Conservation (phyloP, 1,284 basidiomycete genomes). For the Puccinia triticina region DNA sequence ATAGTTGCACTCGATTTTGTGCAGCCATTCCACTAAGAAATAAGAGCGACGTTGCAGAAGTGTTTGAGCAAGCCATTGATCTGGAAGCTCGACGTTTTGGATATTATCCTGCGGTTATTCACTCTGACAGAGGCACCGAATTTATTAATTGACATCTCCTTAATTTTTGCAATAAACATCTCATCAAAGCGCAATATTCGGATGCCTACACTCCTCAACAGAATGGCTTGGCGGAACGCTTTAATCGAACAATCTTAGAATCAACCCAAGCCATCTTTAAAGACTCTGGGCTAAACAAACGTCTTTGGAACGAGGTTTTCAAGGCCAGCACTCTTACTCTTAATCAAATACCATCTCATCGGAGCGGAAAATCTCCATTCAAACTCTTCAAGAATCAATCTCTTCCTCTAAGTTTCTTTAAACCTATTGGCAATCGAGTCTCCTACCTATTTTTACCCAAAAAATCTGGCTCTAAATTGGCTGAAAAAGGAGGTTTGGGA, state of each 20-base stretch:
- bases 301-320: background rate
- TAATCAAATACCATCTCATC: constrained; percentile 1
- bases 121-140: constrained; percentile 21
- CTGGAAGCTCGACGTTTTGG: background rate
- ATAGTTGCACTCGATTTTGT: background rate
- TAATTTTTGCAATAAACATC: background rate
- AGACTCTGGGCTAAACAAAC: background rate
- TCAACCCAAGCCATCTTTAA: background rate
- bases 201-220: constrained; percentile 32
- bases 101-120: background rate
- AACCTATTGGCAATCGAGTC: constrained; percentile 32
- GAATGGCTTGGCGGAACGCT: background rate
- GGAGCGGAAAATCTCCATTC: background rate
- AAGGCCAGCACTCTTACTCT: background rate
- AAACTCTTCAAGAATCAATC: background rate
- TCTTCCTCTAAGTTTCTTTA: background rate
- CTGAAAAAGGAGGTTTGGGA: constrained; percentile 62
- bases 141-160: background rate
- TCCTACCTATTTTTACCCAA: constrained; percentile 59
- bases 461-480: constrained; percentile 60
- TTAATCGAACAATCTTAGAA: constrained; percentile 17
- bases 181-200: background rate
- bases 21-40: background rate
- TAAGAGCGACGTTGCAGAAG: background rate
- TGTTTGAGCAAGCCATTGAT: background rate